These are phyloP conservation scores for Solanum tarapatanum DNA, from an alignment of 257 asterid genomes.

Conservation along the genomic window DNA sequence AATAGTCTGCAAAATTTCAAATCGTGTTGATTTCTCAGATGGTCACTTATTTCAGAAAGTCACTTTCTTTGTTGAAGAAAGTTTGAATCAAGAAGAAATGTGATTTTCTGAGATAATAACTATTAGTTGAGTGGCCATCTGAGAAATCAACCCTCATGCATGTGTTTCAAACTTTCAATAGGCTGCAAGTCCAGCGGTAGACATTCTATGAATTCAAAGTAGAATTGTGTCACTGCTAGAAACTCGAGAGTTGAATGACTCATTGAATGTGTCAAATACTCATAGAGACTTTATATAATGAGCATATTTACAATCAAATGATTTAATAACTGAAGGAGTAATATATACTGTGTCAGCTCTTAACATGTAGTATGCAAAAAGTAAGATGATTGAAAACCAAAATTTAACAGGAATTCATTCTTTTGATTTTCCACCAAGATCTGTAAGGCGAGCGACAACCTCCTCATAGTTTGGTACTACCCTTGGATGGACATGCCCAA, in stretches of 20 bases:
- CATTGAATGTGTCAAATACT: neutral
- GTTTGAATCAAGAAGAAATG: neutral
- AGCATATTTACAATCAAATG: neutral
- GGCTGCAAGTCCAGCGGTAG: neutral
- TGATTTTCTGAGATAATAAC: neutral
- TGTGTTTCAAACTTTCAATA: neutral
- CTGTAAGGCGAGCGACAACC: constrained; percentile 57
- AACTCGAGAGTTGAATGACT: neutral
- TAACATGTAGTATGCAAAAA: neutral
- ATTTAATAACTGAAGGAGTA: neutral
- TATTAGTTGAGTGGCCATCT: neutral
- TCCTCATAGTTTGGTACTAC: constrained; percentile 71
- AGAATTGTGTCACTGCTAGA: neutral
- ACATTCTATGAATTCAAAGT: neutral
- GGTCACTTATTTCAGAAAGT: neutral
- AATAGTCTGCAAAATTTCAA: neutral
- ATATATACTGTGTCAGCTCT: neutral
- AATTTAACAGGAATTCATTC: neutral
- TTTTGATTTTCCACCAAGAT: constrained; percentile 1
- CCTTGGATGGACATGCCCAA: constrained; percentile 51
- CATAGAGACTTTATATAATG: neutral
- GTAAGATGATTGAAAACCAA: neutral
- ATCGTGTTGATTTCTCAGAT: neutral
- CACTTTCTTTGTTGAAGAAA: neutral
- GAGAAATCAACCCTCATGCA: neutral